These are phyloP conservation scores for Tuber microsphaerosporum DNA, from an alignment of 495 filamentous ascomycete genomes.

Conservation along the genomic window DNA sequence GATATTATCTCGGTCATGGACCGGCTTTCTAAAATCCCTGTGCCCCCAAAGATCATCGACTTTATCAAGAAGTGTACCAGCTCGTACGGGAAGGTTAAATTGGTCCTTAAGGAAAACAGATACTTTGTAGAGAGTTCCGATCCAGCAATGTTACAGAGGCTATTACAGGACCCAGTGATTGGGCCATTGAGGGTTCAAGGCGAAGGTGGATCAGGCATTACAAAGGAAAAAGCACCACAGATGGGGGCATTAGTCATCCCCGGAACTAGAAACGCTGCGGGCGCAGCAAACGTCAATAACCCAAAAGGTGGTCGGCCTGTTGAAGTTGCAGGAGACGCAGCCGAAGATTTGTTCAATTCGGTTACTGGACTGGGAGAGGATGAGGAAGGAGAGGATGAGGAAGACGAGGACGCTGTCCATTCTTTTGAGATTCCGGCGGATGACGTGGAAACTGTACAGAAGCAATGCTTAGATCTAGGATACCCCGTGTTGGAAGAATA, in stretches of 20 bases:
- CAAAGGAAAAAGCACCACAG: slow-evolving; percentile 71
- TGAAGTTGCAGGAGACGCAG: slow-evolving; percentile 42
- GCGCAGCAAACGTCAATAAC: slow-evolving; percentile 58
- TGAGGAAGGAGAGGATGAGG: slow-evolving; percentile 85
- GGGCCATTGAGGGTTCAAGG: slow-evolving; percentile 54
- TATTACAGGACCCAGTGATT: slow-evolving; percentile 69
- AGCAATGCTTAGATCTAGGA: slow-evolving; percentile 76
- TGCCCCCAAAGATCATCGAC: slow-evolving; percentile 67
- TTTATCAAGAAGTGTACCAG: slow-evolving; percentile 80
- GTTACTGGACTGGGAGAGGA: slow-evolving; percentile 50
- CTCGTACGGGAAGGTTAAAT: slow-evolving; percentile 89
- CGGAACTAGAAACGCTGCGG: slow-evolving; percentile 86
- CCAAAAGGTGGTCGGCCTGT: slow-evolving; percentile 45
- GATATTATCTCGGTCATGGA: slow-evolving; percentile 89
- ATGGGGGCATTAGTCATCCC: slow-evolving; percentile 89
- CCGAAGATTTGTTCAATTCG: slow-evolving; percentile 56
- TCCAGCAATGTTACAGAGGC: slow-evolving; percentile 70
- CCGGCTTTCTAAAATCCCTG: slow-evolving; percentile 73
- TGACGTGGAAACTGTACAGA: slow-evolving; percentile 76
- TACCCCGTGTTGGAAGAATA: slow-evolving; percentile 93
- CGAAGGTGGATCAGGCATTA: slow-evolving; percentile 58
- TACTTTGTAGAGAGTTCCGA: slow-evolving; percentile 92
- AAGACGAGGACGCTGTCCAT: slow-evolving; percentile 80
- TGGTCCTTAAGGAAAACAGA: slow-evolving; percentile 86
- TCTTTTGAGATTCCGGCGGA: slow-evolving; percentile 82